Evolutionary conservation across 1,284 basidiomycete species (phyloP), one percentile per base, ranked within the genome.

Genomic region (Irpex sp.): DNA sequence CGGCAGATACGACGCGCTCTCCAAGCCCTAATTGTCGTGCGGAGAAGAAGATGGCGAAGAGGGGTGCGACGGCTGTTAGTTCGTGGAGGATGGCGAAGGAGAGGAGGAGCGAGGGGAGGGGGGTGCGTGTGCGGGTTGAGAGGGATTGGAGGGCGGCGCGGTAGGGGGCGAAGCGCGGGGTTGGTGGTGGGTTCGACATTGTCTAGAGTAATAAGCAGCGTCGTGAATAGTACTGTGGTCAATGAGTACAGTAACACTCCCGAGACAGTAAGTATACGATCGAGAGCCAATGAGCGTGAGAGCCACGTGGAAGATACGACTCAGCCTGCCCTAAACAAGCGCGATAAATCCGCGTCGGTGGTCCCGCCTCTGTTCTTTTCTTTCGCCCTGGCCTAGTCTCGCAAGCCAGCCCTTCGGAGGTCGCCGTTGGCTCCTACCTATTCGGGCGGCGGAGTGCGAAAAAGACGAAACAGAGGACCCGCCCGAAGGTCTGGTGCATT

Each of bases 41-140:
- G 0, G 81, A 76, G 67, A 86, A 93, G 73, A 95, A 97, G 48
- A 94, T 72, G 21, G 85, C 80, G 3, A 89, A 79, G 35, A 96
- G 78, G 1, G 94, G 94, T 0, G 88, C 76, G 59, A 96, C 70
- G 0, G 94, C 94, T 0, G 93, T 96, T 14, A 94, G 67, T 72
- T 98, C 95, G 72, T 97, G 95, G 7, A 98, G 79, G 57, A 96
- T 76, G 2, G 85, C 84, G 69, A 97, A 96, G 0, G 93, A 92
- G 42, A 91, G 67, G 4, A 88, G 73, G 57, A 97, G 82, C 2
- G 92, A 92, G 0, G 92, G 82, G 0, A 95, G 73, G 6, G 93
- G 89, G 1, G 88, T 80, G 16, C 88, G 83, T 12, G 89, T 90
- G 35, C 85, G 81, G 12, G 77, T 74, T 9, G 89, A 84, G 6